A percentile compares a stretch with the other conserved stretches of the same genome.
phyloP scores from a whole-genome alignment of 2,329 filamentous ascomycete genomes.

The Periconia sp. region DNA sequence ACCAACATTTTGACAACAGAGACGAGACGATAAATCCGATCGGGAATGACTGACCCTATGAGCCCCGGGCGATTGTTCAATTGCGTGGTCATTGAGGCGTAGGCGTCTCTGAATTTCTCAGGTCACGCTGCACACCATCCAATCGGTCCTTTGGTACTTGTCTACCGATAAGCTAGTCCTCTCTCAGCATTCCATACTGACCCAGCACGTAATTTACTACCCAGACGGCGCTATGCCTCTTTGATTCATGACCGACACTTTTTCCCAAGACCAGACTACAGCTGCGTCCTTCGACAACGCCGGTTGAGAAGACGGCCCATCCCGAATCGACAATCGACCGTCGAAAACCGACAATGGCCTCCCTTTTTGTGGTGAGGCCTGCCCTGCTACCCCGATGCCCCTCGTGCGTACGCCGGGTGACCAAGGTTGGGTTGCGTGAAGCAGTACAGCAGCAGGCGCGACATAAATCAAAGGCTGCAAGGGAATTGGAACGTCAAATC shows the following conservation, averaged over 20 bases:
- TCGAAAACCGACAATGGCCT: slow-evolving; percentile 33
- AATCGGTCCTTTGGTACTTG: too few relatives aligned
- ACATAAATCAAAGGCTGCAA: slow-evolving; percentile 50
- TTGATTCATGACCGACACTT: not conserved
- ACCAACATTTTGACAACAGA: too few relatives aligned
- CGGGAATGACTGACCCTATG: too few relatives aligned
- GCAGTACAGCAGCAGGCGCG: slow-evolving; percentile 41
- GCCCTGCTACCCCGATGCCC: slow-evolving; percentile 43
- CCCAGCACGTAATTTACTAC: too few relatives aligned
- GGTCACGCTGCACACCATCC: too few relatives aligned
- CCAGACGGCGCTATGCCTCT: not conserved
- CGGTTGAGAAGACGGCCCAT: slow-evolving; percentile 1
- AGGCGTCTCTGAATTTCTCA: too few relatives aligned
- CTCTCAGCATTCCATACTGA: too few relatives aligned
- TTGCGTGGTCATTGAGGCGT: too few relatives aligned
- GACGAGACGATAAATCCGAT: too few relatives aligned
- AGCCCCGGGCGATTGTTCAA: too few relatives aligned
- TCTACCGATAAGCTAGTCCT: too few relatives aligned
- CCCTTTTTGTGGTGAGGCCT: slow-evolving; percentile 22
- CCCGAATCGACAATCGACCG: not conserved
- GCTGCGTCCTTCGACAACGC: not conserved
- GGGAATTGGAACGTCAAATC: slow-evolving; percentile 44
- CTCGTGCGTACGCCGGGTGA: slow-evolving; percentile 39
- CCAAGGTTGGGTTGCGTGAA: slow-evolving; percentile 34
- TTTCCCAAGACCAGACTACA: not conserved